phyloP scores from a whole-genome alignment of 2,329 filamentous ascomycete genomes.

The Anthostomella pinea region DNA sequence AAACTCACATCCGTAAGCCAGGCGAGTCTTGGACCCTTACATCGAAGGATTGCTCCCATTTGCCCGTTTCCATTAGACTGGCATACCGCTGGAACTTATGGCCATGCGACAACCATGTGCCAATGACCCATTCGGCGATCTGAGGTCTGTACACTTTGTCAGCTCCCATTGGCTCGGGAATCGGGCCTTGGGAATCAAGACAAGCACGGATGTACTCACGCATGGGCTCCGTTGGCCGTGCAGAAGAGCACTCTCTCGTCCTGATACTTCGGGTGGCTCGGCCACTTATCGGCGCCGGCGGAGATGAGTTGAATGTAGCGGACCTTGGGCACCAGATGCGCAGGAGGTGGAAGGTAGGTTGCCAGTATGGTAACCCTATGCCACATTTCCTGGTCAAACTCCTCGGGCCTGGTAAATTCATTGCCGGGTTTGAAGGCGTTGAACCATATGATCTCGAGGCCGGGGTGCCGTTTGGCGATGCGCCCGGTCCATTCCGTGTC shows the following conservation, averaged over 20 bases:
- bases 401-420: conserved; percentile 19
- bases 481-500: conserved; percentile 35
- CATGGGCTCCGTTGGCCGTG: conserved; percentile 54
- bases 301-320: conserved; percentile 45
- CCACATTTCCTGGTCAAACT: conserved; percentile 32
- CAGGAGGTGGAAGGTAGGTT: conserved; percentile 31
- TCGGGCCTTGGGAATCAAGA: too few relatives aligned
- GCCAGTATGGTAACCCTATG: conserved; percentile 41
- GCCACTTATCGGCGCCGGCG: conserved; percentile 43
- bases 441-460: conserved; percentile 37
- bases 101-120: conserved; percentile 46
- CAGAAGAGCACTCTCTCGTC: conserved; percentile 48
- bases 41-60: conserved; percentile 9
- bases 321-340: conserved; percentile 33
- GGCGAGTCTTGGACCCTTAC: conserved; percentile 18
- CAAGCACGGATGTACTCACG: too few relatives aligned
- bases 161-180: conserved; percentile 1
- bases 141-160: conserved; percentile 40
- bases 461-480: conserved; percentile 35
- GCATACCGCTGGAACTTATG: conserved; percentile 29
- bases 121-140: conserved; percentile 54
- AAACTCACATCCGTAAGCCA: conserved; percentile 16
- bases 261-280: conserved; percentile 39
- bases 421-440: conserved; percentile 16
- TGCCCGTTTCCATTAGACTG: conserved; percentile 12